Evolutionary conservation across 2,329 filamentous ascomycete species (phyloP).

Genomic region (Hymenoscyphus fraxineus): DNA sequence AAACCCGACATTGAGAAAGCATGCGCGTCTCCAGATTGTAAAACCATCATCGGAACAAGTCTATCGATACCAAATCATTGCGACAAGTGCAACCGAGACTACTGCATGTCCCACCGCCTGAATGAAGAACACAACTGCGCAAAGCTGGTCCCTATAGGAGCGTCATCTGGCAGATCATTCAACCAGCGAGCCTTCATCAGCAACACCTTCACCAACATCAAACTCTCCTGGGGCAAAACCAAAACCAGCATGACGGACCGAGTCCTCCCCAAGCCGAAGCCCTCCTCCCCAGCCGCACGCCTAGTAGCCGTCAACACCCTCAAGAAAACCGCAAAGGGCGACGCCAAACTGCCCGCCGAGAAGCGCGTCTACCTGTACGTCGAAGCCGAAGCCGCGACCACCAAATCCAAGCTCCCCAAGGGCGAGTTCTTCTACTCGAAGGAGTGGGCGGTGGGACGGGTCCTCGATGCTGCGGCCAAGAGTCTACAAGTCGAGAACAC

Average conservation of each 20-base stretch:
- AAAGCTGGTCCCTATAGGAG: constrained; percentile 63
- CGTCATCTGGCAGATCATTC: constrained; percentile 42
- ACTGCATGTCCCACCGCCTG: constrained; percentile 75
- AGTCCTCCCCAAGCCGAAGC: constrained; percentile 59
- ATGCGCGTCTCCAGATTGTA: constrained; percentile 64
- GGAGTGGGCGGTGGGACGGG: constrained; percentile 85
- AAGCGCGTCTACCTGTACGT: constrained; percentile 89
- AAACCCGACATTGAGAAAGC: constrained; percentile 61
- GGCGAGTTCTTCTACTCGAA: constrained; percentile 76
- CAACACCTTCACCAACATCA: constrained; percentile 72
- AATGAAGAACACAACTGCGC: constrained; percentile 80
- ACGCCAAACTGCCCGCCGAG: constrained; percentile 72
- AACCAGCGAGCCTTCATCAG: constrained; percentile 60
- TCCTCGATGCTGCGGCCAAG: constrained; percentile 75
- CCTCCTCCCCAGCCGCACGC: constrained; percentile 59
- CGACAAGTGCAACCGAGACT: constrained; percentile 64
- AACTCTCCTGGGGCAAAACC: constrained; percentile 76
- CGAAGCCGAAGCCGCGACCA: constrained; percentile 83
- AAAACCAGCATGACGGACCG: constrained; percentile 48
- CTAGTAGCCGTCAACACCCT: constrained; percentile 69
- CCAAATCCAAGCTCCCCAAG: constrained; percentile 76
- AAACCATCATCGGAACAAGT: constrained; percentile 66
- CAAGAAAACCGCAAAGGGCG: constrained; percentile 86
- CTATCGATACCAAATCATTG: constrained; percentile 68
- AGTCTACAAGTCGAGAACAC: constrained; percentile 76